Evolutionary conservation across 768 basidiomycete genomes (phyloP).

Genomic region (Tulasnella sp.): DNA sequence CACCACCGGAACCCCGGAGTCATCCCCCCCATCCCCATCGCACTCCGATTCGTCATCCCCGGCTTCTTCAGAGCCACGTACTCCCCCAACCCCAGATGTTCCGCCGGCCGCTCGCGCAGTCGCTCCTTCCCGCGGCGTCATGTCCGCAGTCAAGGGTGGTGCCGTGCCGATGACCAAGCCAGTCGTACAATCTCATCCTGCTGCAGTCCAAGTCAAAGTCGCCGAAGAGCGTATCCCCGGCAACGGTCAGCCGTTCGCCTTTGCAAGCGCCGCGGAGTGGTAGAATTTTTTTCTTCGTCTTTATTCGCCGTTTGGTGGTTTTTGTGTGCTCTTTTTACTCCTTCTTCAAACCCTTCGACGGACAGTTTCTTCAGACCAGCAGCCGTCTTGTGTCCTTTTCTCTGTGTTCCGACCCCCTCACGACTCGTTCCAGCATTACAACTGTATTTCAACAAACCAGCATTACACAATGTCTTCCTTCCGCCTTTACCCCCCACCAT

Average conservation of each 20-base stretch:
- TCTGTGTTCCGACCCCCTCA: background rate
- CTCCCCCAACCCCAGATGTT: slow-evolving; percentile 27
- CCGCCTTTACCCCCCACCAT: background rate
- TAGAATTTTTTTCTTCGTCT: slow-evolving; percentile 37
- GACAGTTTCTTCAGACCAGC: background rate
- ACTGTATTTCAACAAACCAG: background rate
- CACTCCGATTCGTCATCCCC: slow-evolving; percentile 29
- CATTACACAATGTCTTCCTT: background rate
- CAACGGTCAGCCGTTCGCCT: slow-evolving; percentile 44
- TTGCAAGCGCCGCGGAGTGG: slow-evolving; percentile 59
- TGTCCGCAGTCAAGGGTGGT: slow-evolving; percentile 12
- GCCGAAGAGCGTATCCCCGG: slow-evolving; percentile 14
- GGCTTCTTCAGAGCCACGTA: slow-evolving; percentile 24
- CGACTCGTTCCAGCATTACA: background rate
- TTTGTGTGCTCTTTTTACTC: background rate
- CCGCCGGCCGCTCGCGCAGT: background rate
- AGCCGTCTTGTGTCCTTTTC: background rate
- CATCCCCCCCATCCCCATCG: slow-evolving; percentile 25
- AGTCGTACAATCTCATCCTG: background rate
- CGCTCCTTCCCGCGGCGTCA: slow-evolving; percentile 16
- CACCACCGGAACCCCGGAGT: slow-evolving; percentile 12
- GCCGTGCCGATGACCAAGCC: slow-evolving; percentile 12
- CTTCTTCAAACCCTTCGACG: background rate
- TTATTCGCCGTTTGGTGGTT: background rate
- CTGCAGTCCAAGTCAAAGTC: slow-evolving; percentile 10